phyloP scores from a whole-genome alignment of 768 basidiomycete genomes.

The Fomitopsis serialis region DNA sequence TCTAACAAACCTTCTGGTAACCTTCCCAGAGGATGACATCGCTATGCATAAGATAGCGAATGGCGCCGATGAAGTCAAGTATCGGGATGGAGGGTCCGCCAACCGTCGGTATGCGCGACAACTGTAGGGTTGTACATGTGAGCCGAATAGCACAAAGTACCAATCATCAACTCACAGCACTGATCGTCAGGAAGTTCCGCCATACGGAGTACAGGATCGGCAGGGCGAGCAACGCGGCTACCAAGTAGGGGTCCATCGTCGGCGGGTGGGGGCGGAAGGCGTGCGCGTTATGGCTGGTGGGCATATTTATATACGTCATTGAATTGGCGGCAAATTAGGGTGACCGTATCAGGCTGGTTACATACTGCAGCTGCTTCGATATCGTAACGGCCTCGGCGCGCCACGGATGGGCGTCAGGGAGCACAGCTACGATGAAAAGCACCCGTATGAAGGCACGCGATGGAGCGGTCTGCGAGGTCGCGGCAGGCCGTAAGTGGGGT shows the following conservation, averaged over 20 bases:
- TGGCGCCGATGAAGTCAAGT: slow-evolving; percentile 27
- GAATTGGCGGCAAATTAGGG: neutral
- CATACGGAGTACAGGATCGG: neutral
- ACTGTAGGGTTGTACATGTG: slow-evolving; percentile 1
- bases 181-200: neutral
- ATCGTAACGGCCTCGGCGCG: too few relatives aligned
- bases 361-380: too few relatives aligned
- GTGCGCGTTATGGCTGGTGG: neutral
- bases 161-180: neutral
- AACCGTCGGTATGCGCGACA: slow-evolving; percentile 26
- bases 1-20: slow-evolving; percentile 26
- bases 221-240: neutral
- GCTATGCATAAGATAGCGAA: slow-evolving; percentile 26
- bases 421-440: too few relatives aligned
- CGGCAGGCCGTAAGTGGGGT: neutral
- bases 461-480: neutral
- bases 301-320: neutral
- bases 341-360: too few relatives aligned
- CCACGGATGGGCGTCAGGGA: too few relatives aligned
- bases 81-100: slow-evolving; percentile 28
- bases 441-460: neutral
- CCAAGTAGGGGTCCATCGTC: neutral
- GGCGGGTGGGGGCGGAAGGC: neutral
- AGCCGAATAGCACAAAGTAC: too few relatives aligned
- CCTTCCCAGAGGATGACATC: slow-evolving; percentile 31